Percentiles rank a stretch among this genome's conserved stretches.
phyloP scores from a whole-genome alignment of 2,329 filamentous ascomycete genomes.

The Colletotrichum sp. region DNA sequence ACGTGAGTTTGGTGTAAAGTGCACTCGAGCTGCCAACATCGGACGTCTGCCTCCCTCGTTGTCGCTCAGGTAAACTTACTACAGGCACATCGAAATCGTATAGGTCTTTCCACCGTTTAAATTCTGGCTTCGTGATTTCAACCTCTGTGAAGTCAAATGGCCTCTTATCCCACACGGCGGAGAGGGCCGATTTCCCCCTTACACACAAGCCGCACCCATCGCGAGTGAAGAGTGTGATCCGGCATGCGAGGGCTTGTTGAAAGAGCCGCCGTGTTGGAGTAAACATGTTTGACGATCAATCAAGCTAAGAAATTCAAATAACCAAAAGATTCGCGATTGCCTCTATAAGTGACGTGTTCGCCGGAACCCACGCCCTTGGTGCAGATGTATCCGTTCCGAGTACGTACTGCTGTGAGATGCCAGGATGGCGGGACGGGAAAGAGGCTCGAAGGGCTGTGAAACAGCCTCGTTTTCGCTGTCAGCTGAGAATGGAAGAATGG shows the following conservation, averaged over 20 bases:
- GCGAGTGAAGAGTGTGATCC: constrained; percentile 79
- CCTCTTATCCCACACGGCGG: constrained; percentile 68
- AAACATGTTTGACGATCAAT: constrained; percentile 47
- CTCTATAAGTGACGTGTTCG: not conserved
- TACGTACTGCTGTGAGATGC: not conserved
- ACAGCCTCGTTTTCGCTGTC: constrained; percentile 17
- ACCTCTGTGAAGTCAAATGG: constrained; percentile 74
- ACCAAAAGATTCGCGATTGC: not conserved
- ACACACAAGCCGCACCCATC: constrained; percentile 74
- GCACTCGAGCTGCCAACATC: not conserved
- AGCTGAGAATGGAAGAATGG: not conserved
- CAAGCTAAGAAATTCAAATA: not conserved
- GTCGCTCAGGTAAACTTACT: constrained; percentile 49
- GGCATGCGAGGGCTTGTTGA: constrained; percentile 48
- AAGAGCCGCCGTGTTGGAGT: constrained; percentile 50
- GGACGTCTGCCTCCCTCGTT: not conserved
- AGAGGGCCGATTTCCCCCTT: constrained; percentile 71
- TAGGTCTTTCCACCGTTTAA: constrained; percentile 70
- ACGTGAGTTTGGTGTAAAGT: not conserved
- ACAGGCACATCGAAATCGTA: constrained; percentile 87
- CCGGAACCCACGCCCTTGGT: not conserved
- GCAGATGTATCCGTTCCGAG: not conserved
- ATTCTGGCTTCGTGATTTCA: constrained; percentile 68
- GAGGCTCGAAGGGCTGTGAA: not conserved
- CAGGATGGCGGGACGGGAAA: not conserved